Percentiles rank a stretch among this genome's conserved stretches.
Evolutionary conservation across 495 filamentous ascomycete genomes (phyloP).

Genomic region (Penicillium paxilli): DNA sequence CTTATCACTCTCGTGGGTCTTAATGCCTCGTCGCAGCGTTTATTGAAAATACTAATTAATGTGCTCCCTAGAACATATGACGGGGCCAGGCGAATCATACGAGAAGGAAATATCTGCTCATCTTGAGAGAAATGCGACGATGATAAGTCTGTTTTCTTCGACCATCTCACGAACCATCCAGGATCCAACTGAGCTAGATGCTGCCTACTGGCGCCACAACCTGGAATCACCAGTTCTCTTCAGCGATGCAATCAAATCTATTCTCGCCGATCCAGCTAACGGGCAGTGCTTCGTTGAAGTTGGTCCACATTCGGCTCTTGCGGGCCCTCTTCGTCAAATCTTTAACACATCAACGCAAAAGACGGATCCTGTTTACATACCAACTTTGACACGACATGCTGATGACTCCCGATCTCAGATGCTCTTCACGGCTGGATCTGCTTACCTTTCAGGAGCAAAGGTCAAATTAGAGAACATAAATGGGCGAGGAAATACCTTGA

Average conservation of each 20-base stretch:
- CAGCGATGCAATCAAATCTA: background rate
- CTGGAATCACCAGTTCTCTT: slow-evolving; percentile 25
- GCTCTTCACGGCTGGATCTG: slow-evolving; percentile 31
- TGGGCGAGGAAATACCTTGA: slow-evolving; percentile 27
- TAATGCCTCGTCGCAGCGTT: background rate
- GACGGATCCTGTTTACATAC: slow-evolving; percentile 24
- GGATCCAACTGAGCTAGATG: slow-evolving; percentile 11
- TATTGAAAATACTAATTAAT: background rate
- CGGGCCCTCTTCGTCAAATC: slow-evolving; percentile 56
- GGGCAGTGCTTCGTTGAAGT: slow-evolving; percentile 51
- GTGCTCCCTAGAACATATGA: background rate
- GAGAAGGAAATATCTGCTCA: slow-evolving; percentile 4
- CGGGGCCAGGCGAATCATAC: background rate
- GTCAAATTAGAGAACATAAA: slow-evolving; percentile 26
- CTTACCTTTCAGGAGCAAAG: slow-evolving; percentile 21
- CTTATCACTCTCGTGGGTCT: slow-evolving; percentile 49
- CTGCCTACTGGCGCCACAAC: slow-evolving; percentile 45
- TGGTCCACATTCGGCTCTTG: slow-evolving; percentile 61
- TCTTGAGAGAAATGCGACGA: too few relatives aligned
- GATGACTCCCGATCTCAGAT: slow-evolving; percentile 9
- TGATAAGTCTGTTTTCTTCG: too few relatives aligned
- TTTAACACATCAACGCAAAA: slow-evolving; percentile 3
- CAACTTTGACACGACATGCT: slow-evolving; percentile 28
- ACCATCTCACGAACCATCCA: too few relatives aligned
- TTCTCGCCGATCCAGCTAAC: background rate